Evolutionary conservation across 2,329 filamentous ascomycete species (phyloP), one percentile per base, ranked within the genome.

Genomic region (Scedosporium aurantiacum): DNA sequence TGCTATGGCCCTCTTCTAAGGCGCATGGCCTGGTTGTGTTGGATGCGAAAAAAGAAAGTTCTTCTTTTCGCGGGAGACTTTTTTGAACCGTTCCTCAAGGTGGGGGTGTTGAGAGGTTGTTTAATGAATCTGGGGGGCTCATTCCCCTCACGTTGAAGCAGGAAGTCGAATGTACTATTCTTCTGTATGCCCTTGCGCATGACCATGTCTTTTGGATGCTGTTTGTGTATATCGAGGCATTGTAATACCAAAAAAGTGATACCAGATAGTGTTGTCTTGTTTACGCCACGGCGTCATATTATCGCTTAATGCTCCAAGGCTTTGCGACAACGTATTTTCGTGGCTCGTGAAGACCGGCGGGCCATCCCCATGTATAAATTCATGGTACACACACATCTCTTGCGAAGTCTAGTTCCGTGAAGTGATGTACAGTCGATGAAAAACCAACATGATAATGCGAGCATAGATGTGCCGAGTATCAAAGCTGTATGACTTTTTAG

Each of bases 1-100:
- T 16, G 63, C 60, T 28, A 47, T 58, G 23, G 58, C 61, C 10
- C 32, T 40, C 12, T 43, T 61, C 50, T 50, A 61, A 61, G 45
- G 8, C 14, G 10, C 10, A 14, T 37, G 2, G 8, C 2, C 32
- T 12, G 10, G 32, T 10, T 37, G 32, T 37, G 4, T 37, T 10
- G 10, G 32, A 37, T 4, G 32, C 32, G 32, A 12, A 37, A 37
- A n/a, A n/a, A n/a, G n/a, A n/a, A n/a, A 12, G 32, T 37, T 37
- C 32, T 37, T 37, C 1, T 6, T 37, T 37, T 37, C 32, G 3
- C 10, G 32, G 32, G 32, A 12, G 32, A n/a, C n/a, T n/a, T 10
- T 37, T 37, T 37, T 37, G 32, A 37, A 37, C 32, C 4, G 10
- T 12, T 12, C 32, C 10, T 37, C 32, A 12, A 37, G 43, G n/a